Conservation (phyloP, 805 yeast species). For the Maudiozyma serrabonitensis region DNA sequence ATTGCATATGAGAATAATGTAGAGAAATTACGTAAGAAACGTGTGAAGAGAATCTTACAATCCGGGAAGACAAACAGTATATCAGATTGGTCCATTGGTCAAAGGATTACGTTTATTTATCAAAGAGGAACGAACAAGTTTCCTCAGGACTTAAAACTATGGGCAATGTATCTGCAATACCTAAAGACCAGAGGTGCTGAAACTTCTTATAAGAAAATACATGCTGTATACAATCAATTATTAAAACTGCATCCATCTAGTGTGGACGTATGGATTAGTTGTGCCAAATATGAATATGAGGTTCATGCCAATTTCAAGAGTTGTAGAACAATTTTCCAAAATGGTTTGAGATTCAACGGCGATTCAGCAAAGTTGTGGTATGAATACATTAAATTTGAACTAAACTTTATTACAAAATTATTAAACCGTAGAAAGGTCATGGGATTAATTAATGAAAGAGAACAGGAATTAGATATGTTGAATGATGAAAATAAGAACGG, state of each 20-base stretch:
- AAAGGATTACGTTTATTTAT: conserved; percentile 72
- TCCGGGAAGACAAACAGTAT: conserved; percentile 53
- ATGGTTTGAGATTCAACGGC: conserved; percentile 74
- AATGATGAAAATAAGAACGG: conserved; percentile 27
- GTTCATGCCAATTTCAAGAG: conserved; percentile 80
- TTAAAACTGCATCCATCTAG: conserved; percentile 86
- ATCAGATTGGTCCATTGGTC: conserved; percentile 79
- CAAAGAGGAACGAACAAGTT: conserved; percentile 75
- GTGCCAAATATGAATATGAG: conserved; percentile 90
- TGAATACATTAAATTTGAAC: conserved; percentile 80
- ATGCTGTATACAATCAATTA: conserved; percentile 66
- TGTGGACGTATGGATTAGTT: conserved; percentile 85
- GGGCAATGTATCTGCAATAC: conserved; percentile 68
- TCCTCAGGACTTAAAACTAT: conserved; percentile 66
- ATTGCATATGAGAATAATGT: conserved; percentile 71
- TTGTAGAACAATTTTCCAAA: conserved; percentile 77
- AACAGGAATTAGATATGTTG: conserved; percentile 46
- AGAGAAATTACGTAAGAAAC: conserved; percentile 65
- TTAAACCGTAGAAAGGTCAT: conserved; percentile 74
- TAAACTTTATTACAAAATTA: conserved; percentile 74
- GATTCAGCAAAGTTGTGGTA: conserved; percentile 69
- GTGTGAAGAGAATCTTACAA: conserved; percentile 51
- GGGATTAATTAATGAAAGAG: conserved; percentile 66
- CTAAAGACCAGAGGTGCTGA: conserved; percentile 42
- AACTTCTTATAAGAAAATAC: conserved; percentile 62